phyloP scores from a whole-genome alignment of 441 rosid genomes.

The Theobroma grandiflorum region DNA sequence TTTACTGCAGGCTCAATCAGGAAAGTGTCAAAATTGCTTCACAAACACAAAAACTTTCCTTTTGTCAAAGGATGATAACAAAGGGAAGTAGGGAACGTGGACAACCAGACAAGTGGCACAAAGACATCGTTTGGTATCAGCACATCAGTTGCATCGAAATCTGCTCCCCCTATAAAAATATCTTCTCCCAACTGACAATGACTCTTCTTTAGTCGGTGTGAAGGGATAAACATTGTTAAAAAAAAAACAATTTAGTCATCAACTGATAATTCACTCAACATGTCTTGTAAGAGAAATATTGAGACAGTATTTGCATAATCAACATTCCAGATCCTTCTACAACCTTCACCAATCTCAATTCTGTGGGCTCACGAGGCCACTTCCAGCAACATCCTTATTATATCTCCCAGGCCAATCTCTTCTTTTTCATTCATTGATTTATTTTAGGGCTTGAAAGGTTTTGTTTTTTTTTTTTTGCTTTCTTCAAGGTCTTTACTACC shows the following conservation, averaged over 20 bases:
- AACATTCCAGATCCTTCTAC: conserved; percentile 67
- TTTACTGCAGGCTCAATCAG: background rate
- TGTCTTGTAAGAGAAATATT: background rate
- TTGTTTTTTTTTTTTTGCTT: background rate
- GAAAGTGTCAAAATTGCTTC: background rate
- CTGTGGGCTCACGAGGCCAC: conserved; percentile 28
- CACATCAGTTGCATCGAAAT: background rate
- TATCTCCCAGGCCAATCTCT: background rate
- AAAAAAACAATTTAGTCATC: background rate
- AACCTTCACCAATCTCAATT: conserved; percentile 35
- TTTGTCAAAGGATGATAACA: background rate
- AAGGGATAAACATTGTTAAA: conserved; percentile 26
- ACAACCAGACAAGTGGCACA: background rate
- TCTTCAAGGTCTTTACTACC: background rate
- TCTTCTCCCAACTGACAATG: conserved; percentile 5
- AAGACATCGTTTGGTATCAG: background rate
- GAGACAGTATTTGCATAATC: background rate
- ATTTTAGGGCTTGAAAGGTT: background rate
- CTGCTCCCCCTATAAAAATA: conserved; percentile 6
- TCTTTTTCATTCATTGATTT: background rate
- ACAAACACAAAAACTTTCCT: background rate
- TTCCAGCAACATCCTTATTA: background rate
- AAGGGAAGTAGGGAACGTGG: background rate
- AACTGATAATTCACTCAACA: background rate
- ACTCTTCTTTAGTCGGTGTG: background rate